A percentile compares a stretch with the other conserved stretches of the same genome.
phyloP scores from a whole-genome alignment of 202 grass and related monocot genomes.

The Schoenoplectus triqueter region DNA sequence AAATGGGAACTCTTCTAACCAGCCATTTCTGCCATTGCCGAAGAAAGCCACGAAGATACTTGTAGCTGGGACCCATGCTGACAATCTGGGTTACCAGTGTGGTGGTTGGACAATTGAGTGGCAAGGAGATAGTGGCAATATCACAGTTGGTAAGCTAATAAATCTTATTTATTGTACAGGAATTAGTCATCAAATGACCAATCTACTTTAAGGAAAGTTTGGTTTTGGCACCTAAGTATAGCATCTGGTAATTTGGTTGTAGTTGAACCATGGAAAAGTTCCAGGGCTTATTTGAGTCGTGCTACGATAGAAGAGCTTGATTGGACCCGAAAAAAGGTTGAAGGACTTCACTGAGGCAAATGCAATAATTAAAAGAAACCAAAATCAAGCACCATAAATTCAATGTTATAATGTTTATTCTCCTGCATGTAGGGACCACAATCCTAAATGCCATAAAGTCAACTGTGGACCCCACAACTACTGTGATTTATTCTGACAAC shows the following conservation, averaged over 20 bases:
- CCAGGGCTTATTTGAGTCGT: background rate
- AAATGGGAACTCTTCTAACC: constrained; percentile 71
- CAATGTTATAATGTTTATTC: constrained; percentile 25
- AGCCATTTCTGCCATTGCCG: constrained; percentile 71
- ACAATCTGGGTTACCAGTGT: constrained; percentile 93
- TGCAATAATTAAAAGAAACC: background rate
- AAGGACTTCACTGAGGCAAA: background rate
- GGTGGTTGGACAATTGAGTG: constrained; percentile 96
- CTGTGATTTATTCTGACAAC: constrained; percentile 68
- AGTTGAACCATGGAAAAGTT: constrained; percentile 9
- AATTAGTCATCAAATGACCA: constrained; percentile 18
- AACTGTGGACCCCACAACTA: constrained; percentile 61
- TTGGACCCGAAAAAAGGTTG: background rate
- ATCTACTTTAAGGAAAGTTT: background rate
- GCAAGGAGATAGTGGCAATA: constrained; percentile 78
- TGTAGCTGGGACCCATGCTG: constrained; percentile 82
- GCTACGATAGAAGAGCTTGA: background rate
- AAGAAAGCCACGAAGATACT: constrained; percentile 90
- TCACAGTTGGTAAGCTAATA: constrained; percentile 69
- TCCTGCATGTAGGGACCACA: constrained; percentile 68
- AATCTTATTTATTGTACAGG: constrained; percentile 22
- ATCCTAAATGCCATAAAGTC: constrained; percentile 80
- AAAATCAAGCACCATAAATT: background rate
- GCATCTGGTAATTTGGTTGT: background rate
- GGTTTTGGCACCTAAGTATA: background rate